phyloP scores from a whole-genome alignment of 2,329 filamentous ascomycete genomes.

The Mycosphaerella arachidis region DNA sequence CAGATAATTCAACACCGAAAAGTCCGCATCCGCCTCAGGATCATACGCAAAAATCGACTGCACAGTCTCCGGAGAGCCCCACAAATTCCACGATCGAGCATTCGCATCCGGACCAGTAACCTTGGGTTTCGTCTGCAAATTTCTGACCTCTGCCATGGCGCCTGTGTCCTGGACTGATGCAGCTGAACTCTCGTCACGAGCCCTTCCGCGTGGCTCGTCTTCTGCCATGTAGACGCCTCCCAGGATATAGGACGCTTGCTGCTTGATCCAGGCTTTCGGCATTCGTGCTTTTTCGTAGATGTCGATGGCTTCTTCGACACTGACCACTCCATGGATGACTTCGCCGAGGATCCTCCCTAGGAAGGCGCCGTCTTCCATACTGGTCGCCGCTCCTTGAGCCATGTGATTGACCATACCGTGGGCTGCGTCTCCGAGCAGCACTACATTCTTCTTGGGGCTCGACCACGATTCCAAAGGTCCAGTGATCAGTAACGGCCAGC shows the following conservation, averaged over 20 bases:
- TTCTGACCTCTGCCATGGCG: constrained; percentile 30
- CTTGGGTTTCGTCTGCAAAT: constrained; percentile 29
- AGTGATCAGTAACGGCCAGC: constrained; percentile 43
- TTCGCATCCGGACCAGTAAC: constrained; percentile 17
- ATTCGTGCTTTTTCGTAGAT: constrained; percentile 41
- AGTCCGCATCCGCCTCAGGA: constrained; percentile 33
- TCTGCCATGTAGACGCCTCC: constrained; percentile 32
- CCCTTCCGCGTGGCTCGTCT: constrained; percentile 22
- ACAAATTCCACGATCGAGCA: constrained; percentile 37
- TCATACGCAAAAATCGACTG: constrained; percentile 38
- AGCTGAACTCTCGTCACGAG: constrained; percentile 7
- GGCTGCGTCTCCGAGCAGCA: constrained; percentile 39
- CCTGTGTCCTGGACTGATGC: constrained; percentile 9
- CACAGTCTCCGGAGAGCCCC: constrained; percentile 35
- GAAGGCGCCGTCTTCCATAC: constrained; percentile 44
- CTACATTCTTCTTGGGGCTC: constrained; percentile 38
- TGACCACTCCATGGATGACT: constrained; percentile 34
- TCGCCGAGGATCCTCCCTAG: constrained; percentile 35
- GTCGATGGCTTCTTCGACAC: constrained; percentile 32
- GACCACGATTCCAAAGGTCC: constrained; percentile 40
- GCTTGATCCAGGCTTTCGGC: constrained; percentile 40
- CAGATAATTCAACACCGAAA: constrained; percentile 26
- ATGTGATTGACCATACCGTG: constrained; percentile 43
- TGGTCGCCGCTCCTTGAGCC: constrained; percentile 43
- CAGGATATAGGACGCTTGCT: constrained; percentile 39